Conservation (phyloP, 2,329 filamentous ascomycete species). For the Aureobasidium mangrovei region DNA sequence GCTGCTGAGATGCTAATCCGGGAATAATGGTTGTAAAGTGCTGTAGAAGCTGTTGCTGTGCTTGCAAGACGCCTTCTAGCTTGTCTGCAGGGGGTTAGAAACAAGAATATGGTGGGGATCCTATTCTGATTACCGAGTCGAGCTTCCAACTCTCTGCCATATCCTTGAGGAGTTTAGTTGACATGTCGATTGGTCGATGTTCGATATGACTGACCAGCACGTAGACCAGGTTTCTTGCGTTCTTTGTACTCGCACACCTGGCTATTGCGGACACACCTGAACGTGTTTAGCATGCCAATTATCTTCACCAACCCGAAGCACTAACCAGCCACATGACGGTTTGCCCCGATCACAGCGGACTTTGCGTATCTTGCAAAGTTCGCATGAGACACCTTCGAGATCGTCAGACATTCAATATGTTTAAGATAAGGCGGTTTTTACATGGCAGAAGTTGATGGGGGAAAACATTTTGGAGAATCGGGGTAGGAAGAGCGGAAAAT, state of each 20-base stretch:
- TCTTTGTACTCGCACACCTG: conserved; percentile 61
- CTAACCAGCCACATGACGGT: conserved; percentile 59
- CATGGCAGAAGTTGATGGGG: not conserved
- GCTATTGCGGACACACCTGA: conserved; percentile 52
- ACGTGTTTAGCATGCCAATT: not conserved
- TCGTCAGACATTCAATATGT: conserved; percentile 11
- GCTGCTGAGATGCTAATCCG: conserved; percentile 1
- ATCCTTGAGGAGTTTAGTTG: conserved; percentile 25
- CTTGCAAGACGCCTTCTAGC: conserved; percentile 36
- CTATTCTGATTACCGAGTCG: conserved; percentile 36
- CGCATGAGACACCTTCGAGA: conserved; percentile 45
- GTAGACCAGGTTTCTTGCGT: conserved; percentile 58
- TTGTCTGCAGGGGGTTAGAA: conserved; percentile 30
- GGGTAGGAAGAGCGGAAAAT: not conserved
- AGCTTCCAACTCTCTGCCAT: conserved; percentile 54
- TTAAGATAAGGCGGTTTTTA: not conserved
- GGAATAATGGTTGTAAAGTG: conserved; percentile 29
- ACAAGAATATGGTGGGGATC: conserved; percentile 24
- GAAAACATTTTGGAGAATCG: not conserved
- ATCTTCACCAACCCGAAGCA: not conserved
- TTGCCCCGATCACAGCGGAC: conserved; percentile 66
- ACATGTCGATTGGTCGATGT: not conserved
- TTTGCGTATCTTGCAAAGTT: conserved; percentile 69
- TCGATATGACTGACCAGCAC: conserved; percentile 35
- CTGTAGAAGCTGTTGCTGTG: conserved; percentile 39